Base-by-base conservation (phyloP, 768 basidiomycete genomes). In the Auricularia sp. region DNA sequence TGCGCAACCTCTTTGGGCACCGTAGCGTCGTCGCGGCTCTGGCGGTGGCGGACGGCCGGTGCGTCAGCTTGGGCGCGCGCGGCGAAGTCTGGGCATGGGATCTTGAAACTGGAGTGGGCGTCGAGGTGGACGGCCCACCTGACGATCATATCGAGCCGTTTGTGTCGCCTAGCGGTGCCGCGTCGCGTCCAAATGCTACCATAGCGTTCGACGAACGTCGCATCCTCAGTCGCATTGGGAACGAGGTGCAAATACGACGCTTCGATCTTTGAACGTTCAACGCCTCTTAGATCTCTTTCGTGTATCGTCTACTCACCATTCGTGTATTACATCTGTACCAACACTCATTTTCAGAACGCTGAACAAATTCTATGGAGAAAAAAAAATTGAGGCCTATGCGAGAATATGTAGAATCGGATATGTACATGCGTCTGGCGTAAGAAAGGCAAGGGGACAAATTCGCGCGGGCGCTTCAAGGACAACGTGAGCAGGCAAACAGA, bases 41-140 rank as follows among this genome's bases (percentile, higher is more conserved):
- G 23, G 81, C 87, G 16, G 78, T 93, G 42, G 84, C 91, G 35
- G 91, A 93, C 73, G 91, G 91, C 29, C 84, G 91, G 2, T 93
- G 91, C 67, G 87, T 93, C 35, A 87, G 88, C 70, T 74, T 91
- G 21, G 84, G 87, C 8, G 74, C 74, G 39, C 85, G 90, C 71
- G 89, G 89, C 47, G 83, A 83, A 68, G 81, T 93, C 53, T 91
- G 89, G 88, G 87, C 90, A 2, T 93, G 91, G 91, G 91, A 93
- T 74, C 77, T 93, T 36, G 91, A 93, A 72, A 80, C 78, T 11
- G 79, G 76, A 23, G 71, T 74, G 34, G 74, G 77, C 53, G 70
- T 73, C 11, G 77, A 78, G 68, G 75, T 80, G 5, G 53, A 62
- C 16, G 53, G 44, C 18, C 58, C 44, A 5, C 18, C 34, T 14